Percentiles rank a stretch among this genome's conserved stretches.
Conservation (phyloP, 2,329 filamentous ascomycete species). For the Blastomyces silverae region DNA sequence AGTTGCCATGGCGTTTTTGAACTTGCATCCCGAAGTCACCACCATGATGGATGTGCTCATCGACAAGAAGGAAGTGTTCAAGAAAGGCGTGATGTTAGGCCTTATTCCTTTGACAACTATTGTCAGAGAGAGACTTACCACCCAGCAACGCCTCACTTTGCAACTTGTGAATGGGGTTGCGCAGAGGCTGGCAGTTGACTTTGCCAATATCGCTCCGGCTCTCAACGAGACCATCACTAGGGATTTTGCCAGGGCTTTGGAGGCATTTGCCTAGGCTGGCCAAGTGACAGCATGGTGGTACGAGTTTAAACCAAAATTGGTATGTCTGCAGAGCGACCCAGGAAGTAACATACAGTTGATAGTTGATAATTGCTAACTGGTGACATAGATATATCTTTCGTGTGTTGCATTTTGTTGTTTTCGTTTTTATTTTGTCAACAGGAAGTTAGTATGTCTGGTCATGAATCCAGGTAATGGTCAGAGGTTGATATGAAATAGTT, state of each 20-base stretch:
- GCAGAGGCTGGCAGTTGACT: conserved; percentile 19
- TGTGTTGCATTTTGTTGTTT: no score
- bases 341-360: no score
- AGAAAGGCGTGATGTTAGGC: conserved; percentile 19
- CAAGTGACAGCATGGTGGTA: neutral
- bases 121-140: conserved; percentile 19
- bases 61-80: conserved; percentile 21
- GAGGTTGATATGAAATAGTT: no score
- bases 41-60: conserved; percentile 22
- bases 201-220: conserved; percentile 20
- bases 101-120: conserved; percentile 19
- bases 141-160: conserved; percentile 18
- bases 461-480: no score
- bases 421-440: no score
- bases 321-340: no score
- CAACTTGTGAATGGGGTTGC: conserved; percentile 19
- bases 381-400: no score
- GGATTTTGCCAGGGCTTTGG: conserved; percentile 21
- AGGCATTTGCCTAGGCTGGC: conserved; percentile 15
- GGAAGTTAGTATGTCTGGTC: no score
- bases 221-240: conserved; percentile 20
- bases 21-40: conserved; percentile 22
- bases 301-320: no score
- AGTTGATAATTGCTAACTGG: no score
- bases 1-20: conserved; percentile 20